phyloP scores from a whole-genome alignment of 345 rosid species.

The Angophora floribunda region DNA sequence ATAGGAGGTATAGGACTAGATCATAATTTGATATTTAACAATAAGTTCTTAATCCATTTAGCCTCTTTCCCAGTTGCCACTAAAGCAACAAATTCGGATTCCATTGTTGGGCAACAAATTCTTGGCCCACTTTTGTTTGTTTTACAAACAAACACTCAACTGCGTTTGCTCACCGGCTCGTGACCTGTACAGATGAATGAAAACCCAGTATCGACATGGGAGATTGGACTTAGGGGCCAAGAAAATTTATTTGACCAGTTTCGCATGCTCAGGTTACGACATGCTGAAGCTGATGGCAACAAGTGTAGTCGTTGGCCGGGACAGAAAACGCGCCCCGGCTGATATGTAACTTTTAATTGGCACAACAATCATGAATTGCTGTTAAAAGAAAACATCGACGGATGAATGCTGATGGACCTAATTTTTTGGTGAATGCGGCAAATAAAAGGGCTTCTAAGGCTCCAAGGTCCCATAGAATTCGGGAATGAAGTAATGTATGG shows the following conservation, averaged over 20 bases:
- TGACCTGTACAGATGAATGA: slow-evolving; percentile 26
- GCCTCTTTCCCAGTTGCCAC: too few species aligned
- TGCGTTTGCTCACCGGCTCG: slow-evolving; percentile 88
- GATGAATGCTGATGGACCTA: not conserved
- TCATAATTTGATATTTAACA: too few species aligned
- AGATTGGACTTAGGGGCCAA: not conserved
- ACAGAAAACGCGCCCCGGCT: not conserved
- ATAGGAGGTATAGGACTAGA: too few species aligned
- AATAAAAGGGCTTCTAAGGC: not conserved
- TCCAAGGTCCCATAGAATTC: not conserved
- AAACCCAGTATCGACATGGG: not conserved
- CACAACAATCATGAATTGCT: not conserved
- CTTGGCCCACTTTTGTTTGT: too few species aligned
- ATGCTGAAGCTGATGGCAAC: slow-evolving; percentile 84
- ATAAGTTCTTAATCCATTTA: too few species aligned
- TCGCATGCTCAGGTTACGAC: slow-evolving; percentile 73
- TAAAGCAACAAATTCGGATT: too few species aligned
- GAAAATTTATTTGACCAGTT: slow-evolving; percentile 29
- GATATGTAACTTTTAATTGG: not conserved
- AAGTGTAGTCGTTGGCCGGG: slow-evolving; percentile 54
- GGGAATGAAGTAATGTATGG: not conserved
- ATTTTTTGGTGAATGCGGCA: not conserved
- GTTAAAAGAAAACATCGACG: not conserved
- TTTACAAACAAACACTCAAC: not conserved
- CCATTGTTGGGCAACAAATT: too few species aligned